Evolutionary conservation across 2,329 filamentous ascomycete genomes (phyloP), one percentile per base, ranked within the genome.

Genomic region (Dothistroma pini): DNA sequence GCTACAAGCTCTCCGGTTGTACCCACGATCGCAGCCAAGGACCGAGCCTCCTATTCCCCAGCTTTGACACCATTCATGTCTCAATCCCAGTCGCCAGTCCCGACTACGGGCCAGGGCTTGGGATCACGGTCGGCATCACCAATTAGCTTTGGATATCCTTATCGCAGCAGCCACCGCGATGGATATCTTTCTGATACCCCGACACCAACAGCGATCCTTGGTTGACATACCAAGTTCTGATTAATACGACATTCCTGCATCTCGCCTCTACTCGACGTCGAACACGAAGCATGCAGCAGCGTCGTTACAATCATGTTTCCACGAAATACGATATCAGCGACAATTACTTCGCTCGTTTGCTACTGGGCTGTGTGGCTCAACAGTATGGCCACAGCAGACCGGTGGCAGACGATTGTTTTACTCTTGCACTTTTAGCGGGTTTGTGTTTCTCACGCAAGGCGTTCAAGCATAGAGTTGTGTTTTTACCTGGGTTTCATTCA

Each of bases 81-180:
- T 31, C 70, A 70, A 22, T 70, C 74, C n/a, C 67, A 62, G 35
- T 75, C 74, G 25, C 73, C 74, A 54, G 68, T 64, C 9, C 66
- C 68, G 19, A 62, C 68, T 31, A 69, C 66, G 34, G 70, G 65
- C 9, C 68, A 69, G 31, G 66, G 61, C 22, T 56, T 71, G 52
- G 60, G 66, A 35, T 59, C 62, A 9, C 68, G 71, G 32, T 62
- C 70, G 11, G 64, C 70, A 11, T 73, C 74, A n/a, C 72, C 73
- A 31, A 64, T 67, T 38, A 69, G 68, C 56, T 75, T 74, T 63
- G 72, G 73, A 11, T 75, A 73, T 69, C 74, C 71, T n/a, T 75
- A 74, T 61, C 66, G 71, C 56, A 65, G n/a, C 31, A 53, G 66
- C 57, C 64, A 68, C 56, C 72, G 71, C 44, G 70, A 75, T 56